phyloP scores from a whole-genome alignment of 2,329 filamentous ascomycete species.

The Diplodia seriata region DNA sequence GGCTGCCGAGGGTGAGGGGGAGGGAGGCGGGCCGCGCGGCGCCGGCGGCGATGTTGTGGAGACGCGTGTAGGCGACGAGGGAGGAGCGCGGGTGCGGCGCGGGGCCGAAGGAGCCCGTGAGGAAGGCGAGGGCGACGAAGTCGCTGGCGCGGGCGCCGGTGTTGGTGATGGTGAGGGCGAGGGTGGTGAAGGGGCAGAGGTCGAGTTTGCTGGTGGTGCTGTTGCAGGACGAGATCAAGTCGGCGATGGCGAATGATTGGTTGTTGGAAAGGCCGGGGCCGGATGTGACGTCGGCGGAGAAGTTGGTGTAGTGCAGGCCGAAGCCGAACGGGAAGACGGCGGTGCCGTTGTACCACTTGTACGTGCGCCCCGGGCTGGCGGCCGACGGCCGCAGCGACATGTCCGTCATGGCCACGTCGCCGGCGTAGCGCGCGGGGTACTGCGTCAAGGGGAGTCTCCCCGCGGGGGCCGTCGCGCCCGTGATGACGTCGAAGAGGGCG shows the following conservation, averaged over 20 bases:
- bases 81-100: conserved; percentile 61
- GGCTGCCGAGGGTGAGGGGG: conserved; percentile 55
- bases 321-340: conserved; percentile 62
- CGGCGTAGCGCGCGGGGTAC: conserved; percentile 61
- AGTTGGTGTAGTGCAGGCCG: conserved; percentile 66
- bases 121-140: conserved; percentile 61
- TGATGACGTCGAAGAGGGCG: conserved; percentile 62
- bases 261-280: conserved; percentile 7
- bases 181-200: conserved; percentile 51
- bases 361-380: conserved; percentile 61
- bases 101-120: conserved; percentile 58
- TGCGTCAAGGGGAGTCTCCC: conserved; percentile 63
- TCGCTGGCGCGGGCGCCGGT: conserved; percentile 56
- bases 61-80: conserved; percentile 59
- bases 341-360: conserved; percentile 63
- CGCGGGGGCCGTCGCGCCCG: conserved; percentile 58
- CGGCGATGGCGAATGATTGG: conserved; percentile 44
- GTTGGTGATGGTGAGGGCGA: conserved; percentile 57
- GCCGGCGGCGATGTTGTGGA: conserved; percentile 49
- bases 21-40: conserved; percentile 48
- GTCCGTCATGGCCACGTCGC: conserved; percentile 60
- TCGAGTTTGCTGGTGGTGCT: conserved; percentile 49
- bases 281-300: conserved; percentile 46
- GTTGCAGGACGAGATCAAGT: conserved; percentile 45
- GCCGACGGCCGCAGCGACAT: conserved; percentile 61